Percentiles rank a stretch among this genome's conserved stretches.
phyloP scores from a whole-genome alignment of 345 rosid genomes.

The Camelina sativa region DNA sequence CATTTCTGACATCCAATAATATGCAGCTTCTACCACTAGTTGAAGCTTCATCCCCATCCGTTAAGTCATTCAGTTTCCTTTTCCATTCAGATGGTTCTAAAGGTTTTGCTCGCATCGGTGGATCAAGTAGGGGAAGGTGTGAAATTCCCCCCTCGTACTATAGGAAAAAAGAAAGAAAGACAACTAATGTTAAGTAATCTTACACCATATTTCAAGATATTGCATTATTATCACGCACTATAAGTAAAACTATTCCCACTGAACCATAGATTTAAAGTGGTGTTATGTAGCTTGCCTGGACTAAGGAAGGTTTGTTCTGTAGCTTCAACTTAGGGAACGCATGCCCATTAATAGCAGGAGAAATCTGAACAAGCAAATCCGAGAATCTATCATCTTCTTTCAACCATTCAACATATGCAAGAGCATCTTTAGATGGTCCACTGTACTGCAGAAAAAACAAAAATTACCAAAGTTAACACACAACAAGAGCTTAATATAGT shows the following conservation, averaged over 20 bases:
- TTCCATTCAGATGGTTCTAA: conserved; percentile 88
- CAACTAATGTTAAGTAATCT: conserved; percentile 7
- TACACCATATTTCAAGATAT: conserved; percentile 8
- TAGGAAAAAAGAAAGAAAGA: conserved; percentile 1
- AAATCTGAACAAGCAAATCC: conserved; percentile 77
- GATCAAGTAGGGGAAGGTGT: conserved; percentile 81
- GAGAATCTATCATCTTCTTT: conserved; percentile 70
- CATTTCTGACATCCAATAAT: conserved; percentile 86
- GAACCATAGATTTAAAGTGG: neutral
- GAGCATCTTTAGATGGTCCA: conserved; percentile 80
- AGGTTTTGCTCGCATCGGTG: conserved; percentile 74
- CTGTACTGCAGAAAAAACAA: conserved; percentile 73
- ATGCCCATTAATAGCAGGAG: conserved; percentile 78
- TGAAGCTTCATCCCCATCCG: conserved; percentile 41
- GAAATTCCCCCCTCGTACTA: conserved; percentile 87
- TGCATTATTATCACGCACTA: neutral
- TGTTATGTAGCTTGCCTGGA: conserved; percentile 70
- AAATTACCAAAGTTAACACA: conserved; percentile 25
- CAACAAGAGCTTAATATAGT: conserved; percentile 1
- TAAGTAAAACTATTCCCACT: neutral
- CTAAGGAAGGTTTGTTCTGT: conserved; percentile 85
- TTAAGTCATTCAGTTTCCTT: conserved; percentile 57
- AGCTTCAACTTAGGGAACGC: conserved; percentile 87
- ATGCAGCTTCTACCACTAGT: conserved; percentile 48
- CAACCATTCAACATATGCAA: conserved; percentile 81